Evolutionary conservation across 768 basidiomycete genomes (phyloP).

Genomic region (Boletus insuetus): DNA sequence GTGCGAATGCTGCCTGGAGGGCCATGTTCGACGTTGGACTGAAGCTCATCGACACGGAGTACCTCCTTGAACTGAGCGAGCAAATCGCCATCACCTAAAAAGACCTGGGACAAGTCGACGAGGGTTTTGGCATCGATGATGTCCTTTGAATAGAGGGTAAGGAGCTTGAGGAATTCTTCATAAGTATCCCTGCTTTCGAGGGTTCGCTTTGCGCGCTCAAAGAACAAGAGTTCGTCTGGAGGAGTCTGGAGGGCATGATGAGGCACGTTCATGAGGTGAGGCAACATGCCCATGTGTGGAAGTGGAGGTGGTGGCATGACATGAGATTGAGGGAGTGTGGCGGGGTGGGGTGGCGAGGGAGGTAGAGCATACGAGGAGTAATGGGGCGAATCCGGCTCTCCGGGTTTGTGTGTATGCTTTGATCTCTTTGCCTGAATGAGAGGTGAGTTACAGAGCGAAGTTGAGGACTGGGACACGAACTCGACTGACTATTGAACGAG

Average conservation of each 20-base stretch:
- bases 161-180: constrained; percentile 92
- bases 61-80: constrained; percentile 83
- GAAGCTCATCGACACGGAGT: constrained; percentile 72
- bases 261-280: constrained; percentile 21
- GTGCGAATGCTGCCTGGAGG: constrained; percentile 78
- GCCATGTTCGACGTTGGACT: constrained; percentile 59
- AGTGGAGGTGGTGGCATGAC: constrained; percentile 29
- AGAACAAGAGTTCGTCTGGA: constrained; percentile 85
- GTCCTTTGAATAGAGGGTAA: constrained; percentile 88
- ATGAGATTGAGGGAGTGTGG: constrained; percentile 22
- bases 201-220: constrained; percentile 85
- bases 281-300: constrained; percentile 28
- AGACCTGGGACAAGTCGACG: constrained; percentile 74
- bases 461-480: constrained; percentile 33
- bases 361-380: constrained; percentile 46
- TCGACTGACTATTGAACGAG: constrained; percentile 47
- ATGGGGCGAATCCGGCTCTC: constrained; percentile 52
- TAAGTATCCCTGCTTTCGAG: constrained; percentile 74
- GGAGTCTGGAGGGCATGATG: constrained; percentile 36
- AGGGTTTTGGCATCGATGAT: constrained; percentile 85
- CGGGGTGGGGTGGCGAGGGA: constrained; percentile 31
- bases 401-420: constrained; percentile 59
- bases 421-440: constrained; percentile 53
- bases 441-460: constrained; percentile 3
- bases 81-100: constrained; percentile 80